Evolutionary conservation across 176 grass and related monocot species (phyloP), one percentile per base, ranked within the genome.

Genomic region (Aegilops umbellulata): DNA sequence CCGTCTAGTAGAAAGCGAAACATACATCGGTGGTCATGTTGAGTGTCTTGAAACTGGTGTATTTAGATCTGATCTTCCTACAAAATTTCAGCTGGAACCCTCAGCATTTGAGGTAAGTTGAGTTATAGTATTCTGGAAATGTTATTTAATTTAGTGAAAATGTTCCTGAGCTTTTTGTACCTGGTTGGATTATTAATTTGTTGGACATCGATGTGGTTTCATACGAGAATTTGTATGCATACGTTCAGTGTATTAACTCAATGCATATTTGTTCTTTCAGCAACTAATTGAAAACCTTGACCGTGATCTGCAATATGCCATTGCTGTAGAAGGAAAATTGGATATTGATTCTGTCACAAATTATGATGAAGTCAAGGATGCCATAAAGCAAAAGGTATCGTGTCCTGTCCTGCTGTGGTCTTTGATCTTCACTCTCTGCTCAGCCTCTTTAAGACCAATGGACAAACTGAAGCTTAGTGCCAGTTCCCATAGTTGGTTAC

Each of bases 11-110:
- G 97, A 98, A 92, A 95, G 97, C 22, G 97, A 98, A 83, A 98
- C 97, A 68, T 98, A 98, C 79, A 98, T 98, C 65, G 94, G 97
- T 63, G 97, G 97, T 78, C 97, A 98, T 82, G 97, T 98, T 49
- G 97, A 98, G 81, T 98, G 97, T 77, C 97, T 98, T 86, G 97
- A 98, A 94, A 98, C 92, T 87, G 97, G 97, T 65, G 97, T 98
- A 27, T 98, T 98, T 87, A 95, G 97, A 87, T 98, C 97, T 78
- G 97, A 98, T 91, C 93, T 98, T 83, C 94, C 93, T 67, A 91
- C 94, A 60, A 98, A 98, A 82, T 98, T 98, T 87, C 97, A 94
- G 74, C 88, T 94, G 24, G 93, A 95, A 81, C 84, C 93, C 44
- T 89, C 86, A 82, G 93, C 91, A 87, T 98, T 84, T 76, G 88